Evolutionary conservation across 768 basidiomycete species (phyloP), one percentile per base, ranked within the genome.

Genomic region (Suillus tomentosus): DNA sequence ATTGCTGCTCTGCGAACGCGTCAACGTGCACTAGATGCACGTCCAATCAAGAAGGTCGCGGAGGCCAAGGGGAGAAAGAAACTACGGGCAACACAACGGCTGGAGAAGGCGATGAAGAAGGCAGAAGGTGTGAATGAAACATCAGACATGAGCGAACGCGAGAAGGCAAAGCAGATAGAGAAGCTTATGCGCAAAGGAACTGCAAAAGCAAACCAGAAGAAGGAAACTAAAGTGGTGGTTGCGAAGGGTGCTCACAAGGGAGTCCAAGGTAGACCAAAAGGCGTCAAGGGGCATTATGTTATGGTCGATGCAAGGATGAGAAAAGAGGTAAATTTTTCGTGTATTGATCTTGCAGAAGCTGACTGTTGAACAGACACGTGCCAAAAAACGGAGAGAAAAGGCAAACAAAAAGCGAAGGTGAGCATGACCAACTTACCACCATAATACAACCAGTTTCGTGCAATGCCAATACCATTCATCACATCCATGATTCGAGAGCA

Each of bases 61-160:
- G 97, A 99, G 78, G 97, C 97, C 15, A 99, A 99, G 77, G 95
- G 94, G 36, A 86, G 97, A 66, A 99, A 99, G 79, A 98, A 98
- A 79, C 79, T 93, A 73, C 94, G 89, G 77, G 94, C 95, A 13
- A 83, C 85, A 14, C 91, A 92, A 68, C 84, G 88, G 55, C 78
- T 98, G 14, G 94, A 96, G 70, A 96, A 94, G 76, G 92, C 94
- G 11, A 86, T 94, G 85, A 96, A 94, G 80, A 99, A 95, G 78
- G 97, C 96, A 2, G 95, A 98, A 71, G 95, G 94, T 56, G 87
- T 99, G 65, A 92, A 91, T 70, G 83, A 90, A 48, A 95, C 91
- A 4, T 79, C 87, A 10, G 96, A 99, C 71, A 86, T 99, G 78
- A 89, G 91, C n/a, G 96, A 99, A 79, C 84, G 88, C 51, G 96